phyloP scores from a whole-genome alignment of 768 basidiomycete genomes.

The Lentinula lateritia region DNA sequence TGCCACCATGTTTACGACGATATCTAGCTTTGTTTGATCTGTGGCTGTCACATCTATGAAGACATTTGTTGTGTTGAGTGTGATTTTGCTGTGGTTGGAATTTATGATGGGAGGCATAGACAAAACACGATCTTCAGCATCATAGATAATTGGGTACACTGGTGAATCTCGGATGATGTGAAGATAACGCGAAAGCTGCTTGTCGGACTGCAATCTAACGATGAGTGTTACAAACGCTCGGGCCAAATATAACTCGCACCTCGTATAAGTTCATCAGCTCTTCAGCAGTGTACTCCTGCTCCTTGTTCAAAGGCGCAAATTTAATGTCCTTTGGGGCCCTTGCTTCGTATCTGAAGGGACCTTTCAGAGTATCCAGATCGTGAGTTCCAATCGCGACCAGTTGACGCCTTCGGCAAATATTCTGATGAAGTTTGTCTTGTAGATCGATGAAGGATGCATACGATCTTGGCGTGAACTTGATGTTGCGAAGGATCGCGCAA shows the following conservation, averaged over 20 bases:
- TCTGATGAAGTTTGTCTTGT: conserved; percentile 99
- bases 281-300: conserved; percentile 74
- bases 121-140: conserved; percentile 77
- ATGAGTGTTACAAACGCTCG: neutral
- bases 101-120: conserved; percentile 99
- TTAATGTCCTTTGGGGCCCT: conserved; percentile 82
- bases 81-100: conserved; percentile 96
- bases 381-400: conserved; percentile 97
- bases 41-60: conserved; percentile 98
- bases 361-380: conserved; percentile 83
- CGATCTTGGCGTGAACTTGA: conserved; percentile 81
- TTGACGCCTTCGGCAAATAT: conserved; percentile 84
- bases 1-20: conserved; percentile 90
- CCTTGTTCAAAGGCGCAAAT: conserved; percentile 83
- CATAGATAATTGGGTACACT: conserved; percentile 97
- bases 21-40: conserved; percentile 92
- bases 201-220: conserved; percentile 63
- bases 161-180: conserved; percentile 92
- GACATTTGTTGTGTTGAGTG: conserved; percentile 85
- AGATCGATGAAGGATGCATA: conserved; percentile 98
- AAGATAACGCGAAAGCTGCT: conserved; percentile 84
- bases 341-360: conserved; percentile 87
- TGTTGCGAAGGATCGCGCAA: conserved; percentile 83
- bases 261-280: conserved; percentile 94
- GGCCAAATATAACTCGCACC: conserved; percentile 37